Conservation (phyloP, 139 green algal genomes). For the Coccomyxa sp. region DNA sequence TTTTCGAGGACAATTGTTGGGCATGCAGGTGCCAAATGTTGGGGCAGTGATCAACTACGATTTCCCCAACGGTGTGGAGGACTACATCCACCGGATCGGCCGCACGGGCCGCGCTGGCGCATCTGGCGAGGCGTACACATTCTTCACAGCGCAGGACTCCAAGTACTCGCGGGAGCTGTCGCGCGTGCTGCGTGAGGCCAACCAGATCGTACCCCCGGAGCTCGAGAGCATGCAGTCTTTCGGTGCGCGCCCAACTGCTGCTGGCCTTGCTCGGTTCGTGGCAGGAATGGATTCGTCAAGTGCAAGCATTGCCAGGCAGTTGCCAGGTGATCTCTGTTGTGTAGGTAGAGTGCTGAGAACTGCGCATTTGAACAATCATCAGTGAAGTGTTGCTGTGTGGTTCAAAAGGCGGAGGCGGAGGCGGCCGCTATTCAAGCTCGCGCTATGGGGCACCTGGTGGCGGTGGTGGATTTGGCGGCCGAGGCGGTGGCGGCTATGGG, state of each 20-base stretch:
- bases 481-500: conserved; percentile 21
- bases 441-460: conserved; percentile 16
- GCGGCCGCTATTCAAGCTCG: conserved; percentile 34
- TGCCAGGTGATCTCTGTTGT: neutral
- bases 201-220: conserved; percentile 48
- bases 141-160: conserved; percentile 51
- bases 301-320: neutral
- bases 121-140: conserved; percentile 71
- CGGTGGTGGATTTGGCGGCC: conserved; percentile 23
- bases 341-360: neutral
- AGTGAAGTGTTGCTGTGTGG: neutral
- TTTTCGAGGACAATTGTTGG: neutral
- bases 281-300: neutral
- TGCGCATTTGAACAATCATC: neutral
- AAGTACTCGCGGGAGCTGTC: conserved; percentile 68
- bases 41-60: conserved; percentile 84
- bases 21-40: conserved; percentile 79
- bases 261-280: neutral
- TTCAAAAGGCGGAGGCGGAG: neutral
- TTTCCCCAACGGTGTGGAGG: conserved; percentile 72
- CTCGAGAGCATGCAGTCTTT: conserved; percentile 47
- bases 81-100: conserved; percentile 89
- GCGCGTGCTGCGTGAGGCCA: conserved; percentile 53
- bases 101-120: conserved; percentile 82
- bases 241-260: neutral